Percentiles rank a stretch among this genome's conserved stretches.
Conservation (phyloP, 78 protist species). For the Creolimax fragrantissima region DNA sequence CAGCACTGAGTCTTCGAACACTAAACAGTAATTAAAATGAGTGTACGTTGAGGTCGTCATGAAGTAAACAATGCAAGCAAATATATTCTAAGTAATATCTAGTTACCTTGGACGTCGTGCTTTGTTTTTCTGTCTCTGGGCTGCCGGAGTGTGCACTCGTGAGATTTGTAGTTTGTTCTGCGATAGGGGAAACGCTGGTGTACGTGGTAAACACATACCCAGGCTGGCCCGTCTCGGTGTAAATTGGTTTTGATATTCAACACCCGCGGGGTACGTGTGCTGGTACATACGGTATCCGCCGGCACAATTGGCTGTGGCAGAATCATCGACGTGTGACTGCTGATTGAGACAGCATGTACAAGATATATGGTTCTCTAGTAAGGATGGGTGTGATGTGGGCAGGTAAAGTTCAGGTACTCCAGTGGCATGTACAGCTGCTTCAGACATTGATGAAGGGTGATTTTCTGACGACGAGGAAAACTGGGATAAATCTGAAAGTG, state of each 20-base stretch:
- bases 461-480: neutral
- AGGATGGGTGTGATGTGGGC: neutral
- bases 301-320: no score
- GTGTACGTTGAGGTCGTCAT: neutral
- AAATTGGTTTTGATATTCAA: neutral
- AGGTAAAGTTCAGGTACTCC: neutral
- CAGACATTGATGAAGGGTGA: neutral
- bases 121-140: neutral
- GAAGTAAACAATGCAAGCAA: neutral
- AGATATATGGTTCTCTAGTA: no score
- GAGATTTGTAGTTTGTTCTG: neutral
- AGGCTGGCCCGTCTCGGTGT: neutral
- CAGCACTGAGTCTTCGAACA: neutral
- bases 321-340: no score
- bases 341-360: no score
- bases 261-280: neutral
- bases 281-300: neutral
- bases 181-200: neutral
- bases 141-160: neutral
- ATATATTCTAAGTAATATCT: neutral
- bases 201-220: neutral
- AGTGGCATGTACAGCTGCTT: neutral
- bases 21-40: neutral
- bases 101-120: neutral
- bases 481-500: neutral